Conservation (phyloP, 805 yeast genomes). For the Wickerhamomyces canadensis region DNA sequence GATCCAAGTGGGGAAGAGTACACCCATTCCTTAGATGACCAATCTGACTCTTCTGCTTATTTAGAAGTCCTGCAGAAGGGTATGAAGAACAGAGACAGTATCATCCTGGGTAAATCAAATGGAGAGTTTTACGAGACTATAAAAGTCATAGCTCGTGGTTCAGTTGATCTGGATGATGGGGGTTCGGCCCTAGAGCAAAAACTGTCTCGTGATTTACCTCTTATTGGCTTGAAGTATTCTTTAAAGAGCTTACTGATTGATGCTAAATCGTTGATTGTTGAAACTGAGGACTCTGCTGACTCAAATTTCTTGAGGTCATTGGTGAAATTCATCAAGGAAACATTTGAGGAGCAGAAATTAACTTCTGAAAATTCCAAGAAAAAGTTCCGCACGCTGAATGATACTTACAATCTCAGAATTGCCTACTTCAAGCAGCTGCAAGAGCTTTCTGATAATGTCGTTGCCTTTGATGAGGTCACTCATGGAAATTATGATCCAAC, state of each 20-base stretch:
- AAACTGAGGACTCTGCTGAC: slow-evolving; percentile 2
- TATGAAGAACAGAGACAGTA: slow-evolving; percentile 38
- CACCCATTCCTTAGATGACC: slow-evolving; percentile 64
- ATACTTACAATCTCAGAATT: slow-evolving; percentile 72
- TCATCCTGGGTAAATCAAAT: slow-evolving; percentile 24
- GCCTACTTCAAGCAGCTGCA: slow-evolving; percentile 83
- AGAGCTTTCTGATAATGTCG: slow-evolving; percentile 77
- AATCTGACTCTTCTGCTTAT: slow-evolving; percentile 60
- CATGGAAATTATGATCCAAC: slow-evolving; percentile 10
- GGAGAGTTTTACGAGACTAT: slow-evolving; percentile 9
- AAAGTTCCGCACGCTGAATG: slow-evolving; percentile 46
- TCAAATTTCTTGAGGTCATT: slow-evolving; percentile 5
- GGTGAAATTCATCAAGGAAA: slow-evolving; percentile 18
- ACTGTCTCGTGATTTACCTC: neutral
- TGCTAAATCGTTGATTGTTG: slow-evolving; percentile 7
- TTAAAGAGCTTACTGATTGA: slow-evolving; percentile 8
- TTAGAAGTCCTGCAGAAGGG: slow-evolving; percentile 48
- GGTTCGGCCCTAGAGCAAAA: neutral
- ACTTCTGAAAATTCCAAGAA: slow-evolving; percentile 29
- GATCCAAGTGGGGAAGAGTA: slow-evolving; percentile 57
- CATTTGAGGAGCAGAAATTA: slow-evolving; percentile 29
- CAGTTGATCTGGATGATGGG: neutral
- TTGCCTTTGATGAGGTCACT: slow-evolving; percentile 35
- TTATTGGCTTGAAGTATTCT: neutral
- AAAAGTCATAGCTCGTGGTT: neutral